Conservation (phyloP, 2,329 filamentous ascomycete genomes). For the Nothophaeocryptopus gaeumannii region DNA sequence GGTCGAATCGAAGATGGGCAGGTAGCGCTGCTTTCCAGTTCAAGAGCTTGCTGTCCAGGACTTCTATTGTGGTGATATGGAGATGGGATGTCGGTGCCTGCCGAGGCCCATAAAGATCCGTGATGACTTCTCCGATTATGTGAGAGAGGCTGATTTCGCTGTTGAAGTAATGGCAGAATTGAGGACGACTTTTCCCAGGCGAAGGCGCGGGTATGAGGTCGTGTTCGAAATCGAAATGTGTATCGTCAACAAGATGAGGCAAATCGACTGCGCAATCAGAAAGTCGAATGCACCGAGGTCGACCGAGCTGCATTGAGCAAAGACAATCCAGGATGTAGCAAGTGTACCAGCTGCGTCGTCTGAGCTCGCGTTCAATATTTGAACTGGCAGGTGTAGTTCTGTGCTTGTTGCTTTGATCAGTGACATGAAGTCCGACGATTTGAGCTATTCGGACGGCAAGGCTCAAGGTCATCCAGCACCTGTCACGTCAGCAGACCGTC, state of each 20-base stretch:
- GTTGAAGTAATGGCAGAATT: constrained; percentile 3
- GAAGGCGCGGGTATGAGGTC: constrained; percentile 3
- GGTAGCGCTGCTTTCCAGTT: constrained; percentile 11
- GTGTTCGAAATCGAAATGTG: constrained; percentile 7
- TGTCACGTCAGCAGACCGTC: not conserved
- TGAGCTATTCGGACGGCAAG: constrained; percentile 10
- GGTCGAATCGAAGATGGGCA: constrained; percentile 13
- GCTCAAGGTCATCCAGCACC: constrained; percentile 8
- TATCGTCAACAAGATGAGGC: constrained; percentile 6
- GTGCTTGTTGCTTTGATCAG: not conserved
- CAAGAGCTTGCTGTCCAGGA: constrained; percentile 11
- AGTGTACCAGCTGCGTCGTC: constrained; percentile 5
- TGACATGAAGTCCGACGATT: constrained; percentile 5
- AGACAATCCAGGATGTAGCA: constrained; percentile 8
- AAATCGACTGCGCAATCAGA: constrained; percentile 4
- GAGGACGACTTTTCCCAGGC: not conserved
- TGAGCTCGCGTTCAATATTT: constrained; percentile 9
- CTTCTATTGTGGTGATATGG: constrained; percentile 4
- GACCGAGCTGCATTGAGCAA: constrained; percentile 6
- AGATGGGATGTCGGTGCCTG: not conserved
- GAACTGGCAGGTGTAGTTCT: not conserved
- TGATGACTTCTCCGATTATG: constrained; percentile 10
- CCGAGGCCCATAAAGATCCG: constrained; percentile 12
- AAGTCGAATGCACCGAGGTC: constrained; percentile 1
- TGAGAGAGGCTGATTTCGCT: constrained; percentile 1